Conservation (phyloP, 2,329 filamentous ascomycete genomes). For the Calonectria fujianensis region DNA sequence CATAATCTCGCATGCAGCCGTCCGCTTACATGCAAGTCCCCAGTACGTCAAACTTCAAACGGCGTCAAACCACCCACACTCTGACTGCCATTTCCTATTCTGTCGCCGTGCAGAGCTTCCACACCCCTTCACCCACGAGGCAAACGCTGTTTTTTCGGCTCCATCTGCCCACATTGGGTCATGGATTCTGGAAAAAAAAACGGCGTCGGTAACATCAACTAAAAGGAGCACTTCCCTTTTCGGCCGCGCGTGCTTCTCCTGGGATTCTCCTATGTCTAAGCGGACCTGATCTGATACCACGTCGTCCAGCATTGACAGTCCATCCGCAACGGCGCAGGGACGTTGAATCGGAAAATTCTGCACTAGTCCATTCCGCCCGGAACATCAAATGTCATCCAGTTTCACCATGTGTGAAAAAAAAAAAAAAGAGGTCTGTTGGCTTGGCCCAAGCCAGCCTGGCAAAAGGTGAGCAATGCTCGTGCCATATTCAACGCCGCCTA, state of each 20-base stretch:
- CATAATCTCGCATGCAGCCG: constrained; percentile 17
- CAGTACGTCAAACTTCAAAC: constrained; percentile 34
- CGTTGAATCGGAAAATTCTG: constrained; percentile 5
- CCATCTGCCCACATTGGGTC: constrained; percentile 45
- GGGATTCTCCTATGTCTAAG: constrained; percentile 29
- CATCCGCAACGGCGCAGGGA: background rate
- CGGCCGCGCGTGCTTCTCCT: constrained; percentile 31
- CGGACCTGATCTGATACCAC: constrained; percentile 39
- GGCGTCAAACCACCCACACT: constrained; percentile 29
- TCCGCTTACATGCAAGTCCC: constrained; percentile 33
- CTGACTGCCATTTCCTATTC: constrained; percentile 51
- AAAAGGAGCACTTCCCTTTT: constrained; percentile 39
- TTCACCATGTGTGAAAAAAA: constrained; percentile 24
- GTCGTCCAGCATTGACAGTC: constrained; percentile 7
- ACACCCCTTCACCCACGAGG: constrained; percentile 46
- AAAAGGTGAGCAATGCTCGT: constrained; percentile 46
- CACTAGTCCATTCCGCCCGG: constrained; percentile 10
- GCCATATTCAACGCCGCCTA: constrained; percentile 34
- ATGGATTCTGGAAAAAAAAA: constrained; percentile 40
- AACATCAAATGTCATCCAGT: constrained; percentile 27
- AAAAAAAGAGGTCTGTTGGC: constrained; percentile 9
- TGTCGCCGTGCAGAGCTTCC: constrained; percentile 52
- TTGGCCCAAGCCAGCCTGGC: constrained; percentile 39
- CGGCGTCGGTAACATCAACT: constrained; percentile 45
- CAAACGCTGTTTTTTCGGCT: constrained; percentile 32